These are phyloP conservation scores for Elsinoe arachidis DNA, from an alignment of 2,329 filamentous ascomycete species.

Conservation along the genomic window DNA sequence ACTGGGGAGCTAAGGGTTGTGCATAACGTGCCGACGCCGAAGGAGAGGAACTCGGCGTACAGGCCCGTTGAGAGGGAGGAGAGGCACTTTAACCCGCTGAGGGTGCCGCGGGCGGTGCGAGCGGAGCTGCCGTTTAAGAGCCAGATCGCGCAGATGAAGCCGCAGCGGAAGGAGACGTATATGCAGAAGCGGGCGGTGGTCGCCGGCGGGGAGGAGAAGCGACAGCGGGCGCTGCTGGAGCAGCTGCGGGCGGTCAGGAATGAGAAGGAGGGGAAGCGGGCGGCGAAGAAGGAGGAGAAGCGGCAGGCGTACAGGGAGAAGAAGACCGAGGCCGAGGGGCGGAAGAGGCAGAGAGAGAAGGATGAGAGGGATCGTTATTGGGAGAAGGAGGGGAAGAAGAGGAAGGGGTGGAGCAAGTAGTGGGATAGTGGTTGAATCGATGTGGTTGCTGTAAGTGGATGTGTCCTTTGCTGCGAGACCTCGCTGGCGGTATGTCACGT, in stretches of 20 bases:
- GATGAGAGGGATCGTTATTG: slow-evolving; percentile 88
- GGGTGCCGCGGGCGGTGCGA: slow-evolving; percentile 70
- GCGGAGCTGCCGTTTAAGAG: slow-evolving; percentile 85
- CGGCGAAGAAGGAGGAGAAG: slow-evolving; percentile 80
- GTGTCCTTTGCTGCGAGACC: too few species aligned
- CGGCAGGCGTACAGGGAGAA: slow-evolving; percentile 72
- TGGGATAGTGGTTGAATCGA: slow-evolving; percentile 21
- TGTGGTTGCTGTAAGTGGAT: too few species aligned
- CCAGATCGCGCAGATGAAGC: slow-evolving; percentile 74
- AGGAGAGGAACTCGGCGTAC: slow-evolving; percentile 79
- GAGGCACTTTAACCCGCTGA: slow-evolving; percentile 51
- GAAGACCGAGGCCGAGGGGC: slow-evolving; percentile 73
- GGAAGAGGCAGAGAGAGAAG: slow-evolving; percentile 79
- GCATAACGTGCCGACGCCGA: slow-evolving; percentile 65
- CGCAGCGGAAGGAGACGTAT: slow-evolving; percentile 75
- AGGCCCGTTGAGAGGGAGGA: slow-evolving; percentile 48
- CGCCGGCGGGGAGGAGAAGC: slow-evolving; percentile 71
- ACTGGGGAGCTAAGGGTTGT: slow-evolving; percentile 84
- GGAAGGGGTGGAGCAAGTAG: slow-evolving; percentile 48
- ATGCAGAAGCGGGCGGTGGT: slow-evolving; percentile 94
- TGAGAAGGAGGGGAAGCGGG: slow-evolving; percentile 77
- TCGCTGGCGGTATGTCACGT: too few species aligned
- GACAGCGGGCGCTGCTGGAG: slow-evolving; percentile 79
- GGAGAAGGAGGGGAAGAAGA: slow-evolving; percentile 79
- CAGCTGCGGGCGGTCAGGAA: slow-evolving; percentile 85